These are phyloP conservation scores for Geotrichum reessii DNA, from an alignment of 1,139 yeast genomes.

Conservation along the genomic window DNA sequence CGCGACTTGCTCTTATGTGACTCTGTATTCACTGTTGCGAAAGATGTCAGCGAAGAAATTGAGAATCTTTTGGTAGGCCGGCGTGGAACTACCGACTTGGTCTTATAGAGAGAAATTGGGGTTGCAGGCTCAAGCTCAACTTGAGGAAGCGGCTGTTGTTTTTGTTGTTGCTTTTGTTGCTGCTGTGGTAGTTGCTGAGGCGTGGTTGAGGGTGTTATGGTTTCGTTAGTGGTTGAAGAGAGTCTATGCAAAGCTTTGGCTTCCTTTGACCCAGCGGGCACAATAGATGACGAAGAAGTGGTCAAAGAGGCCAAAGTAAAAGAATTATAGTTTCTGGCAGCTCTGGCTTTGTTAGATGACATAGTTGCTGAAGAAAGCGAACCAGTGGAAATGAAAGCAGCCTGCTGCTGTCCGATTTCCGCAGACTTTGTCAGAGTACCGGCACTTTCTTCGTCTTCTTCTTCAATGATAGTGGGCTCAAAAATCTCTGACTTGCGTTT, in stretches of 20 bases:
- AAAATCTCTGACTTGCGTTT: slow-evolving; percentile 21
- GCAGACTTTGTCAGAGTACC: background rate
- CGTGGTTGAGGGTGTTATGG: slow-evolving; percentile 14
- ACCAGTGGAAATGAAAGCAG: slow-evolving; percentile 20
- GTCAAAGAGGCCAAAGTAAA: slow-evolving; percentile 14
- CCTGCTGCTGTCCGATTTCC: slow-evolving; percentile 18
- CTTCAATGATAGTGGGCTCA: slow-evolving; percentile 23
- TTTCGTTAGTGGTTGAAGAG: slow-evolving; percentile 15
- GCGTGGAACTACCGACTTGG: background rate
- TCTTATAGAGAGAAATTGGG: background rate
- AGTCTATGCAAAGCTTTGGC: slow-evolving; percentile 7
- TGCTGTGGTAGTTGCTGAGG: background rate
- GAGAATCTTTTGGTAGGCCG: slow-evolving; percentile 9
- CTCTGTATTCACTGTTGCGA: background rate
- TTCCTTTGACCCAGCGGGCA: background rate
- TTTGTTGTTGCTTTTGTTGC: background rate
- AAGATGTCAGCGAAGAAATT: slow-evolving; percentile 3
- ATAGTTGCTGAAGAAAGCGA: slow-evolving; percentile 15
- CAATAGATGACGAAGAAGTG: background rate
- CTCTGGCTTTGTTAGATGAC: slow-evolving; percentile 20
- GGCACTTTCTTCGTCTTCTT: slow-evolving; percentile 18
- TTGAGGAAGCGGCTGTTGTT: background rate
- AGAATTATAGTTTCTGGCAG: slow-evolving; percentile 20
- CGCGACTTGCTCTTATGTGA: slow-evolving; percentile 1
- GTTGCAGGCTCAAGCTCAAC: background rate